These are phyloP conservation scores for Davidsoniella virescens DNA, from an alignment of 2,329 filamentous ascomycete species.

Conservation along the genomic window DNA sequence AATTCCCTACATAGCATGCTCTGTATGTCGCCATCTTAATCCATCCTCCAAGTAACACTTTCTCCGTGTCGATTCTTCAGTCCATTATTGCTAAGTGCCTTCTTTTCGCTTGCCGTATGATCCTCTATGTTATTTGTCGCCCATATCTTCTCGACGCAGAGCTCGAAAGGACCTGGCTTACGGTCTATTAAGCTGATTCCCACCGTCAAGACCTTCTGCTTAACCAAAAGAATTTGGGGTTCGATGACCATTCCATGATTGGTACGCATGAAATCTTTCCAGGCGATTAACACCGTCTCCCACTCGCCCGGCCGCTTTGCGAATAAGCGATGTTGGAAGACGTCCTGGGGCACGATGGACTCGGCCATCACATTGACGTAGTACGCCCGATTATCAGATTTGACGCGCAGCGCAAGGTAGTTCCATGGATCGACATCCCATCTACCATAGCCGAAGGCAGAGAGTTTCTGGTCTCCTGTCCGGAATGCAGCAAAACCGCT, in stretches of 20 bases:
- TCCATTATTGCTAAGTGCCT: constrained; percentile 5
- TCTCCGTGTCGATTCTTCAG: constrained; percentile 13
- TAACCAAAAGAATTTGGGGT: constrained; percentile 77
- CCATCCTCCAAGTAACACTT: constrained; percentile 13
- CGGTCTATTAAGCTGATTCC: constrained; percentile 83
- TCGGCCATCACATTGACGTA: constrained; percentile 94
- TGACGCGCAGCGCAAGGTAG: constrained; percentile 76
- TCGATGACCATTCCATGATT: constrained; percentile 86
- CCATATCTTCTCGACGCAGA: constrained; percentile 77
- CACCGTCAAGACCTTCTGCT: constrained; percentile 69
- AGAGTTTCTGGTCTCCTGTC: constrained; percentile 58
- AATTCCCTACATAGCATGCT: background rate
- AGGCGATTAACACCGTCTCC: constrained; percentile 88
- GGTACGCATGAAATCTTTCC: constrained; percentile 86
- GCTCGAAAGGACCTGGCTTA: constrained; percentile 72
- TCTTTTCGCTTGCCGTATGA: constrained; percentile 6
- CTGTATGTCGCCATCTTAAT: background rate
- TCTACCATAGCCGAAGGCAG: constrained; percentile 68
- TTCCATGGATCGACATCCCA: constrained; percentile 85
- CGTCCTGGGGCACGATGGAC: constrained; percentile 79
- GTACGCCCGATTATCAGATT: constrained; percentile 81
- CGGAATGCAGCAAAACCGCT: constrained; percentile 84
- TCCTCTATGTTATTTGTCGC: constrained; percentile 49
- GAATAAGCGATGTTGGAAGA: constrained; percentile 87
- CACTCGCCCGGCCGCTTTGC: constrained; percentile 65